Base-by-base conservation (phyloP, 2,329 filamentous ascomycete species). In the Blastomyces emzantsi region DNA sequence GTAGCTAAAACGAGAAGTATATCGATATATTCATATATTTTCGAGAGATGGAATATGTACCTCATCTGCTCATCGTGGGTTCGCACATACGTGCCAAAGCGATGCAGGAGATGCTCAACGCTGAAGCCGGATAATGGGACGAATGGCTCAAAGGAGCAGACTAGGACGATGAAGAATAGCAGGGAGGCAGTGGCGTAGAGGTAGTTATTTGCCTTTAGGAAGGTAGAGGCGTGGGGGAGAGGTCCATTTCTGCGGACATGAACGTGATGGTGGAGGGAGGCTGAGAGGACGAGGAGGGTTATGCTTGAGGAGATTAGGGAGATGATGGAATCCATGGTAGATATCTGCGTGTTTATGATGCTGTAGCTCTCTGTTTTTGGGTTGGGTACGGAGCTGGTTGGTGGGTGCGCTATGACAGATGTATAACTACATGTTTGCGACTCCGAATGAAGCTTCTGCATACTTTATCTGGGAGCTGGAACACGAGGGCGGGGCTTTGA, bases 21-120 rank as follows among this genome's bases (percentile, higher is more conserved):
- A 59, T 74, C 72, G 33, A 72, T 52, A 62, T 73, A 72, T 60
- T 74, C 72, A 62, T 73, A 73, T 51, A 74, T 69, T 61, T 73
- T 74, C 56, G 70, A 73, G 9, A 67, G 62, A 56, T 73, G 70
- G 54, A 68, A 74, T 7, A 71, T 52, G 41, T 67, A 65, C 28
- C 67, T 63, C n/a, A 67, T 62, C 49, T 65, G 62, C 33, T 63
- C 58, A 25, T 60, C 58, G n/a, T 47, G 51, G 33, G 49, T 41
- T 9, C 41, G 15, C 54, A 56, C 28, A 41, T 59, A 39, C 17
- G 11, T 57, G 36, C 55, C 36, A 39, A 57, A 25, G 36, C 9
- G 36, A 41, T 9, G n/a, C 6, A 57, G 11, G 17, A 22, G 17
- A 55, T 8, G 28, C 7, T 17, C 15, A 5, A 11, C 30, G 7